Evolutionary conservation across 257 asterid species (phyloP).

Genomic region (Nicotiana attenuata): DNA sequence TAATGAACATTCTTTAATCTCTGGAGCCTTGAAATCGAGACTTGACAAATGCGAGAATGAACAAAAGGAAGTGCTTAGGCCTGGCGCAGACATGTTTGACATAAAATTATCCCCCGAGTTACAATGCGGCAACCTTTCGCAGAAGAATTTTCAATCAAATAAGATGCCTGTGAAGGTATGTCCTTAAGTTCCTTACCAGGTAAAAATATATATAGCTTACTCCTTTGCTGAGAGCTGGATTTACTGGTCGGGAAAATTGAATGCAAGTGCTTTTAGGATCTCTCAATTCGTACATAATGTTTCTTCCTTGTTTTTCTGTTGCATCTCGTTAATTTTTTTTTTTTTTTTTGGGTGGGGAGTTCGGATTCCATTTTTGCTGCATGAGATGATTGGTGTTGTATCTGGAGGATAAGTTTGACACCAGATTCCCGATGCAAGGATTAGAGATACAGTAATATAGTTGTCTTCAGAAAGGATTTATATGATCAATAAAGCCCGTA

Average conservation of each 20-base stretch:
- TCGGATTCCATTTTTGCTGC: too few species aligned
- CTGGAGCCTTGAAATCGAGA: slow-evolving; percentile 91
- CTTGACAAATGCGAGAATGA: slow-evolving; percentile 58
- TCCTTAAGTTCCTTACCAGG: background rate
- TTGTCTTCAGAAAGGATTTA: too few species aligned
- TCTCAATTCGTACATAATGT: background rate
- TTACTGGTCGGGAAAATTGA: background rate
- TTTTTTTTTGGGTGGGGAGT: too few species aligned
- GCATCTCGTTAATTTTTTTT: too few species aligned
- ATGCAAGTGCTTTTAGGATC: background rate
- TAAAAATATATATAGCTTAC: background rate
- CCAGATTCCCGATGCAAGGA: too few species aligned
- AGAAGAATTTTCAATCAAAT: slow-evolving; percentile 83
- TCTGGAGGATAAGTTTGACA: too few species aligned
- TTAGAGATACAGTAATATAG: too few species aligned
- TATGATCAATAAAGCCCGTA: too few species aligned
- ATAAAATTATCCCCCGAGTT: slow-evolving; percentile 90
- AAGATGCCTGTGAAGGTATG: slow-evolving; percentile 75
- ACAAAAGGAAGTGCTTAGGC: slow-evolving; percentile 62
- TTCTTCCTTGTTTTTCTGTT: too few species aligned
- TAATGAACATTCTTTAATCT: background rate
- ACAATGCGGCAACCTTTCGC: slow-evolving; percentile 87
- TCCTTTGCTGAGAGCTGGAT: background rate
- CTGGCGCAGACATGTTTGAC: slow-evolving; percentile 89
- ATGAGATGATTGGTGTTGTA: too few species aligned